These are phyloP conservation scores for Aureobasidium sp. DNA, from an alignment of 2,329 filamentous ascomycete species.

Conservation along the genomic window DNA sequence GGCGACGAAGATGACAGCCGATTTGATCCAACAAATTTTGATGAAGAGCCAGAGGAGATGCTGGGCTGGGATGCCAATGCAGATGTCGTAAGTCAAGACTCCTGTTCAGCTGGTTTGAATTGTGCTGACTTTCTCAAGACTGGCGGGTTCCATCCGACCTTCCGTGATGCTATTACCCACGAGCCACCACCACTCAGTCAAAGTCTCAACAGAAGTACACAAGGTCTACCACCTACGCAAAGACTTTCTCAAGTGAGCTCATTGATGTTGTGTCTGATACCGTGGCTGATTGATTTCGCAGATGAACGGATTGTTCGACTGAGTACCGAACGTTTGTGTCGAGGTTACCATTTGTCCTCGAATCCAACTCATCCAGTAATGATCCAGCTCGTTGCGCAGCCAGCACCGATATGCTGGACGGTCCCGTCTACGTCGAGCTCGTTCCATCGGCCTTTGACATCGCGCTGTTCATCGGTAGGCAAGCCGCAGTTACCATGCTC, in stretches of 20 bases:
- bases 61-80: slow-evolving; percentile 67
- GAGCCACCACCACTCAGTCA: slow-evolving; percentile 14
- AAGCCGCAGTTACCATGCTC: slow-evolving; percentile 95
- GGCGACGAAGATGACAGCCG: slow-evolving; percentile 58
- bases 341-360: not conserved
- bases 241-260: slow-evolving; percentile 58
- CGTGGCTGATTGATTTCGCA: slow-evolving; percentile 18
- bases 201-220: slow-evolving; percentile 19
- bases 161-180: slow-evolving; percentile 32
- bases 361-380: slow-evolving; percentile 31
- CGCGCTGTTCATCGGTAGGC: slow-evolving; percentile 49
- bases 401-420: slow-evolving; percentile 63
- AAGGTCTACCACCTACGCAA: slow-evolving; percentile 61
- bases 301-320: slow-evolving; percentile 32
- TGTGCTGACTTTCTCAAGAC: slow-evolving; percentile 14
- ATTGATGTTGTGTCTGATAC: slow-evolving; percentile 21
- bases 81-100: slow-evolving; percentile 44
- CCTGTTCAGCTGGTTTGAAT: not conserved
- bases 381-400: slow-evolving; percentile 85
- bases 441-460: slow-evolving; percentile 63
- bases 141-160: slow-evolving; percentile 32
- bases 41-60: slow-evolving; percentile 54
- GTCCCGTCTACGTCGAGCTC: slow-evolving; percentile 48
- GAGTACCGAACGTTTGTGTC: slow-evolving; percentile 7
- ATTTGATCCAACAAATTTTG: slow-evolving; percentile 64